A percentile compares a stretch with the other conserved stretches of the same genome.
phyloP scores from a whole-genome alignment of 768 basidiomycete species.

The Cystofilobasidium bisporidii region DNA sequence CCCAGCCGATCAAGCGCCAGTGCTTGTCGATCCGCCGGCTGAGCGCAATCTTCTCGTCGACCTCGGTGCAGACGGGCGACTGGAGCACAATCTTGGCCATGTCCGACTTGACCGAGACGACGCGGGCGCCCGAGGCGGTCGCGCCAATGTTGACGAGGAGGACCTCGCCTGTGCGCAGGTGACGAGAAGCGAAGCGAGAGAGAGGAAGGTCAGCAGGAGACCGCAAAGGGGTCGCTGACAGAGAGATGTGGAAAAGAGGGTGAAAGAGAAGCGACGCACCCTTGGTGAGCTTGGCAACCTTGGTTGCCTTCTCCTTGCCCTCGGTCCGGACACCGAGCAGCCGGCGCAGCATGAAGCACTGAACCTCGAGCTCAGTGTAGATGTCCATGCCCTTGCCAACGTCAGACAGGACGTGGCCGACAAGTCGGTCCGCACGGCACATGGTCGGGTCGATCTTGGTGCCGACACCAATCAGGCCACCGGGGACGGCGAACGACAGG shows the following conservation, averaged over 20 bases:
- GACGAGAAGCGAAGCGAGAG: not conserved
- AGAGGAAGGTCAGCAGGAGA: too few relatives aligned
- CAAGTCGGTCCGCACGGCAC: constrained; percentile 89
- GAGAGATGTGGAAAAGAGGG: too few relatives aligned
- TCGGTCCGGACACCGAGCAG: constrained; percentile 97
- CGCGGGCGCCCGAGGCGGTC: constrained; percentile 91
- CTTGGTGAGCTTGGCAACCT: constrained; percentile 40
- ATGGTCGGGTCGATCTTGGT: constrained; percentile 93
- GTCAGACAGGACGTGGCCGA: constrained; percentile 90
- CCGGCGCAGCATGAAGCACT: constrained; percentile 77
- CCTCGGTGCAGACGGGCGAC: constrained; percentile 87
- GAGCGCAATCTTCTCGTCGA: constrained; percentile 94
- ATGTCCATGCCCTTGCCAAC: constrained; percentile 90
- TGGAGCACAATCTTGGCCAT: constrained; percentile 89
- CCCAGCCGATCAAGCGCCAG: constrained; percentile 82
- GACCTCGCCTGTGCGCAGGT: constrained; percentile 13
- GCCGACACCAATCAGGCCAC: constrained; percentile 95
- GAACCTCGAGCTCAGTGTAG: constrained; percentile 52
- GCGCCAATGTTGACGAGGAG: constrained; percentile 91
- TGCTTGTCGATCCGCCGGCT: constrained; percentile 94
- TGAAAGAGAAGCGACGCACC: constrained; percentile 6
- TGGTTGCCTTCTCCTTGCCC: constrained; percentile 91
- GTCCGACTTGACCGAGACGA: constrained; percentile 87
- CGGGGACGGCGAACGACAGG: constrained; percentile 88
- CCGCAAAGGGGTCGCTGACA: not conserved